Percentiles rank a stretch among this genome's conserved stretches.
phyloP scores from a whole-genome alignment of 345 rosid species.

The Gossypium arboreum region DNA sequence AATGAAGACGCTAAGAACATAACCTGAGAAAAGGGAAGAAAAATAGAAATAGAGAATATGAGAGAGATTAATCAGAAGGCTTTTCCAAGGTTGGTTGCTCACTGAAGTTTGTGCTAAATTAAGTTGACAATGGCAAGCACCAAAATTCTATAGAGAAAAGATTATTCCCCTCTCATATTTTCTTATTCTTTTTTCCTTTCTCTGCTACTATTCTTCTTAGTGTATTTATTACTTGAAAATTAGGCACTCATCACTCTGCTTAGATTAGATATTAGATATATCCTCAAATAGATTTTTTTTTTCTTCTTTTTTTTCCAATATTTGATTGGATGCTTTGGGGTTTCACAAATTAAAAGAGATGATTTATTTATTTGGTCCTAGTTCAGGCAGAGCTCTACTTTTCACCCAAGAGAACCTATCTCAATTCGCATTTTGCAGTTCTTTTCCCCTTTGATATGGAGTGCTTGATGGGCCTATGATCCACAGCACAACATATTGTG shows the following conservation, averaged over 20 bases:
- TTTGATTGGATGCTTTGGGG: conserved; percentile 19
- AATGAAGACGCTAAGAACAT: background rate
- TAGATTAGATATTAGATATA: background rate
- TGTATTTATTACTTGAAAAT: background rate
- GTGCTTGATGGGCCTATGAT: too few species aligned
- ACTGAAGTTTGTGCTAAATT: background rate
- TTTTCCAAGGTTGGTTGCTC: background rate
- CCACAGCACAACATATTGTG: too few species aligned
- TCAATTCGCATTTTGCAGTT: too few species aligned
- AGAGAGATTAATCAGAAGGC: background rate
- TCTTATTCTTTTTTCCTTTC: background rate
- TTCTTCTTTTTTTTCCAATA: background rate
- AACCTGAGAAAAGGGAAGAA: background rate
- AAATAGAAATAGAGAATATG: background rate
- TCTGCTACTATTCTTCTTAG: background rate
- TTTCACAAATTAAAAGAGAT: background rate
- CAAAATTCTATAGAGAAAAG: background rate
- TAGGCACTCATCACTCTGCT: background rate
- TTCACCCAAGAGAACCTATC: too few species aligned
- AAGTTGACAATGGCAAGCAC: background rate
- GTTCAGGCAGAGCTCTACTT: too few species aligned
- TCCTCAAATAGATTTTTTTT: background rate
- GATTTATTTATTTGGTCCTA: background rate
- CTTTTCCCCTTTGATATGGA: too few species aligned
- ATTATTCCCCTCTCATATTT: background rate